phyloP scores from a whole-genome alignment of 768 basidiomycete species.

The Russula vinacea region DNA sequence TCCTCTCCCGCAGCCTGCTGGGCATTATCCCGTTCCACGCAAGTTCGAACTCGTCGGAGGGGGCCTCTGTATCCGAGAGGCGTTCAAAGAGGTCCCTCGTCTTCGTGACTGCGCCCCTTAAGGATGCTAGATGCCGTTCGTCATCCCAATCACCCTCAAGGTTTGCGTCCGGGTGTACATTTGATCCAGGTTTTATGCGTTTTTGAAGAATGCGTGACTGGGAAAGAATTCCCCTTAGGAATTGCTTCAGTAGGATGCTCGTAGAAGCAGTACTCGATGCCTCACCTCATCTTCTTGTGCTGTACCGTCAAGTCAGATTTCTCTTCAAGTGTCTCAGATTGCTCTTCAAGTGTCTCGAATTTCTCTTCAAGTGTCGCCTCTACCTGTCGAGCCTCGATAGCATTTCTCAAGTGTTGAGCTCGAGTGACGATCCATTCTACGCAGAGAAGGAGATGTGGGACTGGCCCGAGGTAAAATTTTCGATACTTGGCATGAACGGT shows the following conservation, averaged over 20 bases:
- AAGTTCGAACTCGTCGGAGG: slow-evolving; percentile 9
- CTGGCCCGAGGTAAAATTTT: slow-evolving; percentile 17
- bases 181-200: slow-evolving; percentile 3
- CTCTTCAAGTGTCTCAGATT: slow-evolving; percentile 13
- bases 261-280: not conserved
- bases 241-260: not conserved
- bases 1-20: not conserved
- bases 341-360: slow-evolving; percentile 11
- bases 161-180: not conserved
- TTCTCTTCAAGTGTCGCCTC: slow-evolving; percentile 8
- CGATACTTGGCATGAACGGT: slow-evolving; percentile 9
- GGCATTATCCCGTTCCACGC: slow-evolving; percentile 24
- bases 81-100: slow-evolving; percentile 7
- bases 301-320: slow-evolving; percentile 3
- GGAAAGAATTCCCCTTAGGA: not conserved
- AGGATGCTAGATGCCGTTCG: not conserved
- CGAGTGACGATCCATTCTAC: slow-evolving; percentile 14
- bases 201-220: slow-evolving; percentile 1
- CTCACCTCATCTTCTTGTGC: slow-evolving; percentile 10
- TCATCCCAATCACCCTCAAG: not conserved
- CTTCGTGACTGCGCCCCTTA: slow-evolving; percentile 12
- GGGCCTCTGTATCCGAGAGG: slow-evolving; percentile 4
- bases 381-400: slow-evolving; percentile 3
- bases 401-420: not conserved
- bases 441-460: slow-evolving; percentile 24